phyloP scores from a whole-genome alignment of 768 basidiomycete species.

The Sarcodon aspratus region DNA sequence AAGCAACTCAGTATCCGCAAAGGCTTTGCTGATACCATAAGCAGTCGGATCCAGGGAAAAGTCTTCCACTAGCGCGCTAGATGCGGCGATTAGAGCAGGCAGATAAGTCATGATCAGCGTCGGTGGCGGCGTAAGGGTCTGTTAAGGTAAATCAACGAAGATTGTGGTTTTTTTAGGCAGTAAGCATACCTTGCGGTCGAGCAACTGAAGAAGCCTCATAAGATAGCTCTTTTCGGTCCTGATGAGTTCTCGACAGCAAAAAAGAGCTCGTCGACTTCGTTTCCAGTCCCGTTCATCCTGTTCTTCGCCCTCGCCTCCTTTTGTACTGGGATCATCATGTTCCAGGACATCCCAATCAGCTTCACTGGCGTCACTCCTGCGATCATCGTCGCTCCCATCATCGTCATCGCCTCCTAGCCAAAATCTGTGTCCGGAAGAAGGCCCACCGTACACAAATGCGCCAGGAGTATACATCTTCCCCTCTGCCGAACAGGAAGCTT shows the following conservation, averaged over 20 bases:
- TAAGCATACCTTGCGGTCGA: constrained; percentile 21
- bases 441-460: constrained; percentile 8
- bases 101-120: constrained; percentile 40
- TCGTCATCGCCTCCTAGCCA: neutral
- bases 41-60: constrained; percentile 55
- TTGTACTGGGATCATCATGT: neutral
- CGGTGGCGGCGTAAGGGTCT: constrained; percentile 34
- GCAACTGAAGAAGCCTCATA: constrained; percentile 23
- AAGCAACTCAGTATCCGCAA: constrained; percentile 39
- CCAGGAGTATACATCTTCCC: neutral
- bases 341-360: constrained; percentile 3
- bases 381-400: constrained; percentile 6
- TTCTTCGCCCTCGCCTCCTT: constrained; percentile 4
- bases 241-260: constrained; percentile 37
- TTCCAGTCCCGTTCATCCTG: constrained; percentile 22
- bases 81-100: constrained; percentile 37
- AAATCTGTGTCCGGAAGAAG: neutral
- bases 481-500: neutral
- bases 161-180: neutral
- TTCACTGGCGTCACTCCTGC: neutral
- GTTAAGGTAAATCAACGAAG: neutral
- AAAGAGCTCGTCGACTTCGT: constrained; percentile 25
- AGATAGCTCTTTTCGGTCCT: constrained; percentile 35
- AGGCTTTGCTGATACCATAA: constrained; percentile 51
- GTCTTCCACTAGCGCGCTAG: constrained; percentile 35